Conservation (phyloP, 768 basidiomycete species). For the Tremella fuciformis region DNA sequence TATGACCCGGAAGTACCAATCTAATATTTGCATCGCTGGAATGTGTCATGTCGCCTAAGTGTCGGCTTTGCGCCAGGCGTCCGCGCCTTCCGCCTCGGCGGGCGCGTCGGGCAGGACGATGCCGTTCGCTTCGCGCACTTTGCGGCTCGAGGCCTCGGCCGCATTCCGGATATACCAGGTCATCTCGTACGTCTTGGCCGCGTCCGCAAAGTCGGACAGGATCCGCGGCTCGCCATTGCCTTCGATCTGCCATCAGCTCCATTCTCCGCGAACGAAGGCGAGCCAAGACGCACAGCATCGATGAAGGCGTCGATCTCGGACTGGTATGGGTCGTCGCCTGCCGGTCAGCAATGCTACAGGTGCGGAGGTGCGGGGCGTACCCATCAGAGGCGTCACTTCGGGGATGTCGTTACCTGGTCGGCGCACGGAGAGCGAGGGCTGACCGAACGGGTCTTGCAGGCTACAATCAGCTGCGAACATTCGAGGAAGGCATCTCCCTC, state of each 20-base stretch:
- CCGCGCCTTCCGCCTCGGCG: no score
- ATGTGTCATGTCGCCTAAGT: no score
- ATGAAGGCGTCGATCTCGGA: constrained; percentile 86
- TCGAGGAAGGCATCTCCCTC: no score
- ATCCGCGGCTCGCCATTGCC: constrained; percentile 74
- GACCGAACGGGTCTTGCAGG: constrained; percentile 77
- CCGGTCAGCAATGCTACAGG: no score
- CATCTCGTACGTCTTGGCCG: constrained; percentile 78
- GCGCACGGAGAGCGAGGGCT: constrained; percentile 81
- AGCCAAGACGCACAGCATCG: constrained; percentile 54
- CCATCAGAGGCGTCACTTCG: constrained; percentile 37
- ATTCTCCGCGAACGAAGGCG: neutral
- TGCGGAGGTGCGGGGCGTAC: no score
- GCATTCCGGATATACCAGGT: constrained; percentile 78
- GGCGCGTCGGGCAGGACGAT: neutral
- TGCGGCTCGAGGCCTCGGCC: neutral
- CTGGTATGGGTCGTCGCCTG: constrained; percentile 56
- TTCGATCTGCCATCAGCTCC: constrained; percentile 27
- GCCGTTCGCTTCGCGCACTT: neutral
- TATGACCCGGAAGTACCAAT: no score
- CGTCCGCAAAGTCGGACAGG: constrained; percentile 78
- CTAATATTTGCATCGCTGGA: no score
- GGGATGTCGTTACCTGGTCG: constrained; percentile 48
- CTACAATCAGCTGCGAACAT: constrained; percentile 20
- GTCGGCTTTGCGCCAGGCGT: no score